Base-by-base conservation (phyloP, 805 yeast species). In the Kockiozyma suomiensis region DNA sequence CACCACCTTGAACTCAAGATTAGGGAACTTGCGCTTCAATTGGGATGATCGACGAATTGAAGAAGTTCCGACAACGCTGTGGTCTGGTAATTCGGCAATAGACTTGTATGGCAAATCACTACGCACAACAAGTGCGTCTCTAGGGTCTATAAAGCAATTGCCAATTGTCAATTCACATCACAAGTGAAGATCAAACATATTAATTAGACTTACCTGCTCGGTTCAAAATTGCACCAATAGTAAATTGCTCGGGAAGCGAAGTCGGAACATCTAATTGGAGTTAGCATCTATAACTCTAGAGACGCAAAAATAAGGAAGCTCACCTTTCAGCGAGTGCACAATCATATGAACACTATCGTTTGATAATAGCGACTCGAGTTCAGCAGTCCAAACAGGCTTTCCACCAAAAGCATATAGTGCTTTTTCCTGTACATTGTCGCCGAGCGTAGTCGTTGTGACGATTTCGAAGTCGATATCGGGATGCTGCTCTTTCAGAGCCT, bases 381-480 rank as follows among this genome's bases (percentile, higher is more conserved):
- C 99, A 71, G 89, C 88, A 2, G 99, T 94, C 99, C 99, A 94
- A 25, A 94, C 74, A 0, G 97, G 85, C 73, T 94, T 94, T 26
- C 99, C 99, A 45, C 97, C 98, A 75, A 94, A 94, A 3, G 96
- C 83, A 74, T 93, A 94, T 51, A 94, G 78, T 6, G 99, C 97
- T 71, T 84, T 86, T 70, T 81, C 82, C 71, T 85, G 94, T 32
- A 88, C 86, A 70, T 89, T 87, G 76, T 94, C 99, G 26, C 98
- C 99, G 37, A 94, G 78, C 0, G 99, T 93, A 54, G 86, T 81
- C 40, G 90, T 80, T 2, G 96, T 92, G 12, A 88, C 75, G 23
- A 94, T 86, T 28, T 91, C 85, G 71, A 92, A 87, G n/a, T 79
- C 73, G 54, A 85, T 75, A 28, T 85, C 80, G 12, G 94, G 91